Base-by-base conservation (phyloP, 768 basidiomycete genomes). In the Hericium alpestre region DNA sequence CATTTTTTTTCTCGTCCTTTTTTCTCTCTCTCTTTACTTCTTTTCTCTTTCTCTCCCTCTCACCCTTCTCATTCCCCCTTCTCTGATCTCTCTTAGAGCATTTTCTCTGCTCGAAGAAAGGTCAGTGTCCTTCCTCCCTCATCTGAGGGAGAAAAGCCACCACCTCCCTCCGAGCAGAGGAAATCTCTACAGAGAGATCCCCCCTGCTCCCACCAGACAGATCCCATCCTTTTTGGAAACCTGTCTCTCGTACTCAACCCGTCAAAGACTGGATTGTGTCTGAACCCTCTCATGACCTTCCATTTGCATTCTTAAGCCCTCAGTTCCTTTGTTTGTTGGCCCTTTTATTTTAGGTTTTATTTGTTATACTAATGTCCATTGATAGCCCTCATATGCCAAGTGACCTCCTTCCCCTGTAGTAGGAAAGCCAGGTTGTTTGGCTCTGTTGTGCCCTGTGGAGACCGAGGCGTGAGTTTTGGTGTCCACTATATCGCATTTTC, bases 401-500 rank as follows among this genome's bases (percentile, higher is more conserved):
- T 12, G 40, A 13, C 40, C 40, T 41, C 40, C 25, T 27, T 41
- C 10, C 40, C 40, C 68, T 67, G 64, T 64, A 62, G 59, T 66
- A 67, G 70, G 67, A 65, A 68, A 64, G 51, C 56, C 41, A 48
- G 47, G 54, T 48, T 65, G 61, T 64, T 62, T 65, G 70, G 63
- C 59, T 57, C 20, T 61, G 63, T 63, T 62, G 51, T 61, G 65
- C 61, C 65, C 46, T 16, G 57, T 55, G 38, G 56, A 60, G 58
- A 59, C 59, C 56, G 56, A 68, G n/a, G n/a, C n/a, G n/a, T n/a
- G n/a, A n/a, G n/a, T n/a, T n/a, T n/a, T n/a, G n/a, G n/a, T n/a
- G n/a, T 69, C 68, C 68, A 69, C 67, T 58, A 69, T 62, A 65
- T 69, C 63, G 62, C 65, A 62, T 63, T 58, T 58, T 59, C 38